Evolutionary conservation across 2,329 filamentous ascomycete genomes (phyloP).

Genomic region (Fusarium aywerte): DNA sequence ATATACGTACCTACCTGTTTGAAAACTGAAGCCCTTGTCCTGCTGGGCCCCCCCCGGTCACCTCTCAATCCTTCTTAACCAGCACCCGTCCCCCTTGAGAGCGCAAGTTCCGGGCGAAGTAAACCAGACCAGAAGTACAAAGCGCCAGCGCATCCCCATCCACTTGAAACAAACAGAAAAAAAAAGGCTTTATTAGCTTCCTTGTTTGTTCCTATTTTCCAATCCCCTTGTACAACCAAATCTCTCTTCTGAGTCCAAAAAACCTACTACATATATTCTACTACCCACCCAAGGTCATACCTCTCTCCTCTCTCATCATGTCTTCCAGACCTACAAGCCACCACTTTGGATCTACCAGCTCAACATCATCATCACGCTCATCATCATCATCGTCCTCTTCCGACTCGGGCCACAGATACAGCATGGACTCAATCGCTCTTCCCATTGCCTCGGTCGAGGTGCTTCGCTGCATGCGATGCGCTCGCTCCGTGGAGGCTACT

Average conservation of each 20-base stretch:
- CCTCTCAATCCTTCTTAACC: constrained; percentile 27
- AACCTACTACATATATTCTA: constrained; percentile 30
- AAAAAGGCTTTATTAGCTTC: constrained; percentile 28
- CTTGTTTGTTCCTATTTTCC: constrained; percentile 8
- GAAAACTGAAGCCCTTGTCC: constrained; percentile 3
- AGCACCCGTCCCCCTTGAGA: constrained; percentile 31
- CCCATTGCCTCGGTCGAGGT: constrained; percentile 67
- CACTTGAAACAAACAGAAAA: constrained; percentile 21
- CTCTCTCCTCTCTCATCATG: constrained; percentile 25
- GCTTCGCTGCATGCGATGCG: constrained; percentile 71
- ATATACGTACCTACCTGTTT: too few species aligned
- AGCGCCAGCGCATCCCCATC: constrained; percentile 37
- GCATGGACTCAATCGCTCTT: constrained; percentile 60
- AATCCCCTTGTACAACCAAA: constrained; percentile 2
- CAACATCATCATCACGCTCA: constrained; percentile 36
- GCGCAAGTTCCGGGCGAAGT: constrained; percentile 14
- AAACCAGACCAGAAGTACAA: constrained; percentile 20
- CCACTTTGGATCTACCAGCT: constrained; percentile 41
- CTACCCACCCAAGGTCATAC: constrained; percentile 23
- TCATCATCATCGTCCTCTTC: constrained; percentile 42
- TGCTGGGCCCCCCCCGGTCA: constrained; percentile 23
- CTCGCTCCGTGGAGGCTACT: constrained; percentile 68
- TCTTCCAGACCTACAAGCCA: constrained; percentile 37
- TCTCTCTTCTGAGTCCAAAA: not conserved
- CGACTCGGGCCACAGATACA: constrained; percentile 52